phyloP scores from a whole-genome alignment of 106 monocot genomes.

The Apostasia shenzhenica region DNA sequence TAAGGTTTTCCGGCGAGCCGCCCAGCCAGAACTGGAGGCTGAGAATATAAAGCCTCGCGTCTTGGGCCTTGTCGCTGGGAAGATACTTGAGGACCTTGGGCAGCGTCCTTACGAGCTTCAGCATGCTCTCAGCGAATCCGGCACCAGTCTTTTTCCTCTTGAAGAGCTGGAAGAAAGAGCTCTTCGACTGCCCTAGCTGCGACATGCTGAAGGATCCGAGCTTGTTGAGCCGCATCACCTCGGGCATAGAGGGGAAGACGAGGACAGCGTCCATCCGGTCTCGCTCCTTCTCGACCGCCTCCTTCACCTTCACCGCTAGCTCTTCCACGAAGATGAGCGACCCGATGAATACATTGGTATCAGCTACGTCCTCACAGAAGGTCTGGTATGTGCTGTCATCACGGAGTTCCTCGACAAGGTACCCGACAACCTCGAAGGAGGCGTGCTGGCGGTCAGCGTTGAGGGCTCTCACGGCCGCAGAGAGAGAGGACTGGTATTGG shows the following conservation, averaged over 20 bases:
- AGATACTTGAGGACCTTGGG: conserved; percentile 75
- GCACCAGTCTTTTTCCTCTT: conserved; percentile 52
- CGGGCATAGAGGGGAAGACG: conserved; percentile 75
- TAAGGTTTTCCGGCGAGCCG: conserved; percentile 57
- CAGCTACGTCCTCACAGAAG: conserved; percentile 53
- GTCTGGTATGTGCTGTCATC: conserved; percentile 39
- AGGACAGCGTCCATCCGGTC: conserved; percentile 67
- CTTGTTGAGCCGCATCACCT: conserved; percentile 81
- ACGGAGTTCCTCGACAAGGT: conserved; percentile 73
- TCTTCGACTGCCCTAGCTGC: conserved; percentile 72
- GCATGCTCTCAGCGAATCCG: conserved; percentile 66
- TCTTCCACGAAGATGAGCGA: conserved; percentile 77
- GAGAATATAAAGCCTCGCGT: conserved; percentile 69
- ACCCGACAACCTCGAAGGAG: conserved; percentile 55
- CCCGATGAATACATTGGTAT: conserved; percentile 68
- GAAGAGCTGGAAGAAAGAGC: conserved; percentile 73
- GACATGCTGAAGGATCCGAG: conserved; percentile 76
- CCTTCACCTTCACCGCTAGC: conserved; percentile 48
- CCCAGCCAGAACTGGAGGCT: conserved; percentile 84
- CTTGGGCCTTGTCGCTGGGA: conserved; percentile 69
- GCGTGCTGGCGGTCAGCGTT: conserved; percentile 38
- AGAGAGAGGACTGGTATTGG: conserved; percentile 68
- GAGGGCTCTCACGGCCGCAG: conserved; percentile 47
- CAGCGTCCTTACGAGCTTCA: conserved; percentile 58
- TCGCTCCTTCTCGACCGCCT: conserved; percentile 56